Evolutionary conservation across 2,329 filamentous ascomycete species (phyloP).

Genomic region (Penicillium sp.): DNA sequence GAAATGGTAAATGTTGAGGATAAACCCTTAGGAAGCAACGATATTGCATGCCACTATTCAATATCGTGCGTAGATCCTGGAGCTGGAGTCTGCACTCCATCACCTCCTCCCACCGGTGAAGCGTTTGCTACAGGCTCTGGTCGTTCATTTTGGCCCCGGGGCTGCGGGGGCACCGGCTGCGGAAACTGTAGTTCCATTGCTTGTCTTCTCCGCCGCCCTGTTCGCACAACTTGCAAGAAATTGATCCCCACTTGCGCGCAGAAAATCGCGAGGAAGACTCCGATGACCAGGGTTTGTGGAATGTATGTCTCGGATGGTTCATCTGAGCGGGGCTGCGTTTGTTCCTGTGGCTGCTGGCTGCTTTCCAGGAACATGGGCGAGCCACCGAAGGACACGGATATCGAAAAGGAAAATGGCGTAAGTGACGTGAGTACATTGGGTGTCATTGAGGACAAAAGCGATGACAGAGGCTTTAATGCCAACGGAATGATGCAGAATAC

Average conservation of each 20-base stretch:
- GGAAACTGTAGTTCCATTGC: conserved; percentile 24
- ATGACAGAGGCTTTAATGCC: conserved; percentile 23
- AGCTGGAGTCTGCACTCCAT: neutral
- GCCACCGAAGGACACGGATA: conserved; percentile 35
- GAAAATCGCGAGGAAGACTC: conserved; percentile 32
- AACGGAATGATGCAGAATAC: conserved; percentile 32
- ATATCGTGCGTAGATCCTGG: neutral
- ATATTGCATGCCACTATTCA: neutral
- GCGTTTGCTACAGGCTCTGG: neutral
- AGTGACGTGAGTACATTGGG: conserved; percentile 32
- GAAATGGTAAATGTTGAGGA: neutral
- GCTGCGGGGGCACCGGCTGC: conserved; percentile 20
- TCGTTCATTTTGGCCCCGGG: conserved; percentile 4
- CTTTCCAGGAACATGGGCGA: conserved; percentile 7
- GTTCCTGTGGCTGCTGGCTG: conserved; percentile 3
- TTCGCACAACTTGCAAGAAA: conserved; percentile 27
- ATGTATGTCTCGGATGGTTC: conserved; percentile 24
- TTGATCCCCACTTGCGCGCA: conserved; percentile 31
- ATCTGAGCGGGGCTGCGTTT: neutral
- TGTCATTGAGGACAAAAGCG: conserved; percentile 22
- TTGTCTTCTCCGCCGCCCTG: conserved; percentile 21
- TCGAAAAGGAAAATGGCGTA: conserved; percentile 37
- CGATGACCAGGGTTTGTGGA: conserved; percentile 34
- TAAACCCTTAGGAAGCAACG: neutral
- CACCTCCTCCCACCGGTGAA: neutral